Base-by-base conservation (phyloP, 495 filamentous ascomycete species). In the Penicillium atrosanguineum region DNA sequence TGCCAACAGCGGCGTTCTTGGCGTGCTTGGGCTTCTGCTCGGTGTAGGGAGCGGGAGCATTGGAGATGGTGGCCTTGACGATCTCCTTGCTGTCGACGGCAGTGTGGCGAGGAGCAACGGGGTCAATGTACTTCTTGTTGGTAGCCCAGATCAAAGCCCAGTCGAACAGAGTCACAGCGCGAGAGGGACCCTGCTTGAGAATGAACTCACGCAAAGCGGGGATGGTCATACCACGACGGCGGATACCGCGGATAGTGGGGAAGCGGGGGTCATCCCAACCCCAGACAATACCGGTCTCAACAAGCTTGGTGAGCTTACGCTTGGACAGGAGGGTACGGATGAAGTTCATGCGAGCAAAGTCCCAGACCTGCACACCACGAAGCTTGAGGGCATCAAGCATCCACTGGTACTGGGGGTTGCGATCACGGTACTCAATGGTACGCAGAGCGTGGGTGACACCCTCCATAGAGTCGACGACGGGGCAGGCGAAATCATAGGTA, bases 371-470 rank as follows among this genome's bases (percentile, higher is more conserved):
- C 12, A 97, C 94, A 54, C 83, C 75, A 46, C 94, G 90, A 19
- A 98, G 83, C 57, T 88, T 84, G 43, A 97, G 80, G 0, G 89
- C 82, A 52, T 95, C 84, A 29, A 95, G 67, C 79, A 98, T 91
- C 94, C 94, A 98, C 66, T 94, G 84, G 75, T 97, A 98, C 74
- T 96, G 93, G 11, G 90, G 87, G 71, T 98, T 97, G 47, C 94
- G 89, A 72, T 98, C 95, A 37, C 91, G 87, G 76, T 97, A 98
- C 77, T 98, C 94, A 53, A 91, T 97, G 1, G 94, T 95, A 57
- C 95, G 84, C 46, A 98, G 82, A 25, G 94, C 94, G 67, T 97
- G 94, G 12, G 94, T 97, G 46, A 97, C 89, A 39, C 91, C 91
- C 73, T 97, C 92, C 59, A 92, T 71, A 23, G 85, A 84, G 71